Evolutionary conservation across 1,284 basidiomycete genomes (phyloP), one percentile per base, ranked within the genome.

Genomic region (Vanrija humicola): DNA sequence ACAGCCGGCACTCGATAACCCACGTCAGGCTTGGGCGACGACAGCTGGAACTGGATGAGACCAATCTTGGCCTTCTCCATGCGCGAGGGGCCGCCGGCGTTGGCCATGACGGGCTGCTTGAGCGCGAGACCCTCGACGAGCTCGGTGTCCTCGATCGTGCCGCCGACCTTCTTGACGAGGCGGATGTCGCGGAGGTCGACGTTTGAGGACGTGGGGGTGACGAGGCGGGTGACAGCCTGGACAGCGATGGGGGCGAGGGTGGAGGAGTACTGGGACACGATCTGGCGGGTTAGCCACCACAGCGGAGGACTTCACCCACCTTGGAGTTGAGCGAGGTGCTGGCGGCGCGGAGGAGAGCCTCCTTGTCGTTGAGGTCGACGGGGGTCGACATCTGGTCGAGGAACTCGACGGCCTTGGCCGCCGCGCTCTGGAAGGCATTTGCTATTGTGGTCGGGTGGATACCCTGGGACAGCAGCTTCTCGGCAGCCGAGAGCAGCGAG

Each of bases 1-100:
- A 8, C 15, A 43, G 54, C 42, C 21, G 1, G 34, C 4, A 79
- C 88, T 62, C 74, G 6, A 14, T 1, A 7, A 34, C 34, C 34
- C 14, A 94, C 91, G 73, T 98, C 96, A 8, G 96, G 96, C 79
- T 99, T 99, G 19, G 96, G 96, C 48, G 92, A 90, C 66, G 88
- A 90, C 52, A 99, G 83, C 78, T 98, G 96, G 84, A 99, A 99
- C 77, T 99, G 96, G 65, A 98, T 92, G 62, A 99, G 86, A 44
- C 88, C 96, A 70, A 99, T 98, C 81, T 96, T 98, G 47, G 96
- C 96, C 79, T 98, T 98, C 77, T 98, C 95, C 78, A 98, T 86
- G 54, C 96, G 84, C 8, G 89, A 90, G 7, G 93, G 95, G 42
- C 96, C 96, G 58, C 94, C 94, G 52, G 89, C 92, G 48, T 88